phyloP scores from a whole-genome alignment of 805 yeast genomes.

The Candida maltosa region DNA sequence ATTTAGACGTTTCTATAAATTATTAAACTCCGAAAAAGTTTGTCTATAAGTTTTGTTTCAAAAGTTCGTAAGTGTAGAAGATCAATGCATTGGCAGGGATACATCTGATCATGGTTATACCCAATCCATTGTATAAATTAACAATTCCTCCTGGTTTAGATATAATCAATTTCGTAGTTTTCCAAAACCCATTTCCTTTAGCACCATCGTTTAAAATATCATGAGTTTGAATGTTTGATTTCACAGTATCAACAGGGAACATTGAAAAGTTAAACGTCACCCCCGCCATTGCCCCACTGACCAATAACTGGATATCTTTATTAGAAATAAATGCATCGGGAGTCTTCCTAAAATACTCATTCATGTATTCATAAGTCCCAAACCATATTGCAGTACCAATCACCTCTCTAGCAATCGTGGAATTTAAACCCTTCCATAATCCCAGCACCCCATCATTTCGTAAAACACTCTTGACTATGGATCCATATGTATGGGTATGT shows the following conservation, averaged over 20 bases:
- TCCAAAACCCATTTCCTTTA: conserved; percentile 4
- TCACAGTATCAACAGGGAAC: conserved; percentile 89
- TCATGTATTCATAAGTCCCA: conserved; percentile 72
- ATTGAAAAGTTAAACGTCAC: conserved; percentile 72
- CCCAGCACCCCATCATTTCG: conserved; percentile 60
- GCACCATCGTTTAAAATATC: conserved; percentile 17
- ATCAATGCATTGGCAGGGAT: conserved; percentile 89
- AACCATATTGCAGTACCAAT: conserved; percentile 95
- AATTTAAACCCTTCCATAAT: conserved; percentile 82
- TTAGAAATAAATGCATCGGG: conserved; percentile 16
- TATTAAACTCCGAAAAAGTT: not conserved
- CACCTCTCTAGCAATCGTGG: conserved; percentile 78
- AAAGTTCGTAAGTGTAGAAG: conserved; percentile 72
- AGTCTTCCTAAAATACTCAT: conserved; percentile 29
- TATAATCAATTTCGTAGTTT: conserved; percentile 9
- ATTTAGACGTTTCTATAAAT: conserved; percentile 3
- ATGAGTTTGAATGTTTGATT: conserved; percentile 77
- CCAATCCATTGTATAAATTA: conserved; percentile 81
- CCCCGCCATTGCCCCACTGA: conserved; percentile 88
- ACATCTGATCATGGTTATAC: conserved; percentile 76
- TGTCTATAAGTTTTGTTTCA: conserved; percentile 37
- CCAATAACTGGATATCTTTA: conserved; percentile 52
- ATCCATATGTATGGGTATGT: conserved; percentile 17
- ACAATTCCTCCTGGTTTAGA: conserved; percentile 53
- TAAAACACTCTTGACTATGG: conserved; percentile 36